Conservation (phyloP, 2,329 filamentous ascomycete species). For the Arthrobotrys musiformis region DNA sequence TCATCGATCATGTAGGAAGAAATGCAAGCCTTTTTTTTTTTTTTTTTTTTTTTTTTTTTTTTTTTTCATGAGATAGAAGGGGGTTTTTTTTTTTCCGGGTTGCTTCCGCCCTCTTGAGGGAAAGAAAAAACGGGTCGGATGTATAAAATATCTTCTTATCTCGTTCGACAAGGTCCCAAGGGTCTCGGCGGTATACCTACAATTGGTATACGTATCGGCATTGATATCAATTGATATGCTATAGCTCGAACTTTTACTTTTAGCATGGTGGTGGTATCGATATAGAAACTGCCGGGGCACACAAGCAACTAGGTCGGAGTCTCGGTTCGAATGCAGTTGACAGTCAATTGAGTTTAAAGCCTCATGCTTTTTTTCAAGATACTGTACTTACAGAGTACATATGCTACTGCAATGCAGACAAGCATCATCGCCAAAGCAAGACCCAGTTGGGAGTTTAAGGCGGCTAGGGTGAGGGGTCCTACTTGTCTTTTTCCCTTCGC, state of each 20-base stretch:
- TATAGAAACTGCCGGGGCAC: conserved; percentile 11
- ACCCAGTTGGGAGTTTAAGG: conserved; percentile 6
- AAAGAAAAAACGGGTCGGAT: neutral
- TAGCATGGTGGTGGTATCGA: neutral
- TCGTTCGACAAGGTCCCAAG: neutral
- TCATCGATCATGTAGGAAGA: too few relatives aligned
- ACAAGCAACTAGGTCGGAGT: too few relatives aligned
- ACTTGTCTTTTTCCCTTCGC: neutral
- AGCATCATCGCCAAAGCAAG: conserved; percentile 19
- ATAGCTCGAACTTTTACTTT: too few relatives aligned
- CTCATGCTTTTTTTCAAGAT: neutral
- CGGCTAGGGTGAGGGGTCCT: conserved; percentile 17
- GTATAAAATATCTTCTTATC: conserved; percentile 17
- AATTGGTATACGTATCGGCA: neutral
- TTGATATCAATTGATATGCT: too few relatives aligned
- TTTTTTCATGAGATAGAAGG: neutral
- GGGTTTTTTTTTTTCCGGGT: neutral
- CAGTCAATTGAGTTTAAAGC: conserved; percentile 18
- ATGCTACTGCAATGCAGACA: conserved; percentile 23
- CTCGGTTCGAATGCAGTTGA: neutral
- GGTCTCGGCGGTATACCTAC: neutral
- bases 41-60: neutral
- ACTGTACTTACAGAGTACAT: neutral
- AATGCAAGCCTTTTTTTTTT: neutral
- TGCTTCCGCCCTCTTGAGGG: neutral